Conservation (phyloP, 305 asterid genomes). For the Euphrasia arctica region DNA sequence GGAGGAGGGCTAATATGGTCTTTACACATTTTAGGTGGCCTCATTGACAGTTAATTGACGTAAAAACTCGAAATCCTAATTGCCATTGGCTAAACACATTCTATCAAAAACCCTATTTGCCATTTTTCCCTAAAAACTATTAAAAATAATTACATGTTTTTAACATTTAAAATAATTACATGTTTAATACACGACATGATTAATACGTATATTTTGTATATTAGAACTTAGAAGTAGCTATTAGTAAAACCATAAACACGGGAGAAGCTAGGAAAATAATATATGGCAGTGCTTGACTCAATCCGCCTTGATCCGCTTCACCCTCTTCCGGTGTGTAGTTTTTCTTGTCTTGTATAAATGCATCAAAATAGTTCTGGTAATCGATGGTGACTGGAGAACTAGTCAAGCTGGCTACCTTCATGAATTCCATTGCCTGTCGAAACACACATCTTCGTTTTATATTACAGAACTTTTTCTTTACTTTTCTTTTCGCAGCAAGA, state of each 20-base stretch:
- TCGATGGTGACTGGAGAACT: slow-evolving; percentile 35
- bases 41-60: no score
- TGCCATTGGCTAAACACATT: no score
- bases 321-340: slow-evolving; percentile 38
- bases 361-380: slow-evolving; percentile 73
- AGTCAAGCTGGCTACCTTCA: slow-evolving; percentile 56
- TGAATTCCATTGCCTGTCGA: slow-evolving; percentile 88
- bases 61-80: no score
- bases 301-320: slow-evolving; percentile 46
- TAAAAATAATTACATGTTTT: no score
- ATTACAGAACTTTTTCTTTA: no score
- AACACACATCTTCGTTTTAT: no score
- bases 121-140: no score
- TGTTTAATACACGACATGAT: no score
- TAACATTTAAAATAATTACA: no score
- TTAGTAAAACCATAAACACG: slow-evolving; percentile 48
- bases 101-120: no score
- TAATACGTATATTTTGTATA: not conserved
- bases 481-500: not conserved
- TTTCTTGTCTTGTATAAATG: slow-evolving; percentile 56
- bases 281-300: slow-evolving; percentile 55
- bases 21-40: no score
- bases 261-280: slow-evolving; percentile 64
- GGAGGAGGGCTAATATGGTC: no score
- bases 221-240: slow-evolving; percentile 36